Evolutionary conservation across 495 filamentous ascomycete species (phyloP).

Genomic region (Tetracladium marchalianum): DNA sequence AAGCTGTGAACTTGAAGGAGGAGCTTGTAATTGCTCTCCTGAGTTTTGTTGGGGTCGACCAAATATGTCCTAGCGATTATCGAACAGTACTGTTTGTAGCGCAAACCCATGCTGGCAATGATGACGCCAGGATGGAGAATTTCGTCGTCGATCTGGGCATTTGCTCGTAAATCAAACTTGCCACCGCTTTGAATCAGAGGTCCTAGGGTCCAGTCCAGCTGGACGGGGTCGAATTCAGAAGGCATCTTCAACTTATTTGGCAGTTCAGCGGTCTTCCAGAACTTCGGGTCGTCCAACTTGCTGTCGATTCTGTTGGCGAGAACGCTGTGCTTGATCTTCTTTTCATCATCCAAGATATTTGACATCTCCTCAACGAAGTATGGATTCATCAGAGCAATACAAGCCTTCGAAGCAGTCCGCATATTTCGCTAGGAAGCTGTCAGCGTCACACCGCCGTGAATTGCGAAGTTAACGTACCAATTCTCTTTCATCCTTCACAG

Average conservation of each 20-base stretch:
- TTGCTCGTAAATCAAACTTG: conserved; percentile 80
- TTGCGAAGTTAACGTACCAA: conserved; percentile 28
- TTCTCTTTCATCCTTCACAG: conserved; percentile 95
- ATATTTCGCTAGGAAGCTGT: conserved; percentile 57
- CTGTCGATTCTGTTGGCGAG: conserved; percentile 74
- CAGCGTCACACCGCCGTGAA: conserved; percentile 5
- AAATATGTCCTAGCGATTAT: conserved; percentile 87
- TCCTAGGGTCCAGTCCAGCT: conserved; percentile 87
- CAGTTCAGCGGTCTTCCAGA: conserved; percentile 70
- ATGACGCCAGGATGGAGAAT: conserved; percentile 92
- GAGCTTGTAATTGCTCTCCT: conserved; percentile 91
- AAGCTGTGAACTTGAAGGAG: conserved; percentile 75
- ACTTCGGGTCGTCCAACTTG: conserved; percentile 88
- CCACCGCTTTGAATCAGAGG: conserved; percentile 95
- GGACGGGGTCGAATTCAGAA: conserved; percentile 74
- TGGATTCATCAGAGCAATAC: conserved; percentile 81
- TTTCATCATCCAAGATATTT: conserved; percentile 83
- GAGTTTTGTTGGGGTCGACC: conserved; percentile 90
- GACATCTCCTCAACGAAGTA: conserved; percentile 99
- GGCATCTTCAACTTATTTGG: conserved; percentile 65
- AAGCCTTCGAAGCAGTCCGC: conserved; percentile 85
- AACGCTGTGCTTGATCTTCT: conserved; percentile 84
- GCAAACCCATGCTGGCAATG: conserved; percentile 76
- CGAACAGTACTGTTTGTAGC: conserved; percentile 91
- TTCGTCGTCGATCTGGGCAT: conserved; percentile 62